Conservation (phyloP, 108 stramenopile genomes). For the Nitzschia sp. region DNA sequence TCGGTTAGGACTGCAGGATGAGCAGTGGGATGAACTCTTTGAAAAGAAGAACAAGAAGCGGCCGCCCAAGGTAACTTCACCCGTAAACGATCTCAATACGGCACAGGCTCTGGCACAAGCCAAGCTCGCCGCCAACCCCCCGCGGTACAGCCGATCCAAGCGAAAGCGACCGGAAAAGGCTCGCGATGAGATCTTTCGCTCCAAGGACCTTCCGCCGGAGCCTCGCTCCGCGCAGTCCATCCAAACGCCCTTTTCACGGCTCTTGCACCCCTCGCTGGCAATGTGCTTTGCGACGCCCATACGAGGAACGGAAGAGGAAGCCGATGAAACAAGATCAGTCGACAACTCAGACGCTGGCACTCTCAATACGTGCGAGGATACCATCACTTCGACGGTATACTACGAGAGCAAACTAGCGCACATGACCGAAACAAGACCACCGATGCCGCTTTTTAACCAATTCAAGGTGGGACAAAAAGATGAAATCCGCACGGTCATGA, state of each 20-base stretch:
- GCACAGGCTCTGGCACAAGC: conserved; percentile 35
- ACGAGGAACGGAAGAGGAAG: conserved; percentile 43
- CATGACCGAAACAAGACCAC: conserved; percentile 53
- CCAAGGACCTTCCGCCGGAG: conserved; percentile 5
- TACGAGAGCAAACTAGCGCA: conserved; percentile 63
- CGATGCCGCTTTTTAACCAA: conserved; percentile 59
- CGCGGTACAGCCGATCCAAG: conserved; percentile 17
- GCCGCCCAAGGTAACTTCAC: not conserved
- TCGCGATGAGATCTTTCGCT: conserved; percentile 39
- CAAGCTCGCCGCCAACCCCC: conserved; percentile 33
- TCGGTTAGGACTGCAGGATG: conserved; percentile 38
- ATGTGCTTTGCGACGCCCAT: conserved; percentile 71
- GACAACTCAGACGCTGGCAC: conserved; percentile 31
- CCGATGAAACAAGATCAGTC: conserved; percentile 23
- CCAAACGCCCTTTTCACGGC: conserved; percentile 25
- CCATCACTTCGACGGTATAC: conserved; percentile 60
- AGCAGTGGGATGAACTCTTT: conserved; percentile 58
- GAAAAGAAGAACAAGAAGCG: conserved; percentile 13
- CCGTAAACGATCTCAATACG: conserved; percentile 3
- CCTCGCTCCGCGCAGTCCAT: not conserved
- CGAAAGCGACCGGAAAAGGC: conserved; percentile 30
- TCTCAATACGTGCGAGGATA: conserved; percentile 55
- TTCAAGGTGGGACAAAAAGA: conserved; percentile 42
- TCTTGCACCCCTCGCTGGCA: conserved; percentile 38
- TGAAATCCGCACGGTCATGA: conserved; percentile 35